Conservation (phyloP, 768 basidiomycete species). For the Pleurotus eryngii region DNA sequence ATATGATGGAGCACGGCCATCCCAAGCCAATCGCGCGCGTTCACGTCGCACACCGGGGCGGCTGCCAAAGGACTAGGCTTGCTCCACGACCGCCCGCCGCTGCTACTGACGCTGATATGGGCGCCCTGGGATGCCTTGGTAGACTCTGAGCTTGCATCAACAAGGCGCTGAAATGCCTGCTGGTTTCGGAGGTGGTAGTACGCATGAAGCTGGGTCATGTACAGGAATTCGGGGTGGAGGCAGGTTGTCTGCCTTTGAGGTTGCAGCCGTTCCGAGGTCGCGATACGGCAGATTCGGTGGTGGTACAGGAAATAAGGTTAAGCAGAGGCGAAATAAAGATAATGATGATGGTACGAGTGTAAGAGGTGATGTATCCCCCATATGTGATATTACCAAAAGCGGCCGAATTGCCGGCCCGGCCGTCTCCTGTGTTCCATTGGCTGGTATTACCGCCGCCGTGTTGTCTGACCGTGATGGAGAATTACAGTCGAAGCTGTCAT, state of each 20-base stretch:
- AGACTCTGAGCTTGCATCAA: constrained; percentile 44
- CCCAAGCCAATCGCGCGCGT: constrained; percentile 69
- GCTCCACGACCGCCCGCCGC: constrained; percentile 58
- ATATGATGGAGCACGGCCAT: constrained; percentile 82
- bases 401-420: no score
- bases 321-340: not conserved
- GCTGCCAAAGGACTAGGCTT: constrained; percentile 37
- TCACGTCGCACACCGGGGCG: constrained; percentile 48
- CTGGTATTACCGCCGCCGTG: no score
- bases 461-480: no score
- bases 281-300: not conserved
- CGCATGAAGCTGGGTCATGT: constrained; percentile 82
- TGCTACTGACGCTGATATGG: constrained; percentile 39
- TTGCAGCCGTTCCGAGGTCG: constrained; percentile 5
- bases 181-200: constrained; percentile 68
- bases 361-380: no score
- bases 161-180: constrained; percentile 73
- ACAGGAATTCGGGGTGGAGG: constrained; percentile 17
- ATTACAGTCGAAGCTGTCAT: no score
- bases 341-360: not conserved
- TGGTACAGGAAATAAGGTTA: not conserved
- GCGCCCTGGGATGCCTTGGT: constrained; percentile 28
- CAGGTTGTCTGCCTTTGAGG: constrained; percentile 1
- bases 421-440: no score
- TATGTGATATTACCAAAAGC: no score